Base-by-base conservation (phyloP, 2,329 filamentous ascomycete species). In the Aspergillus bombycis region DNA sequence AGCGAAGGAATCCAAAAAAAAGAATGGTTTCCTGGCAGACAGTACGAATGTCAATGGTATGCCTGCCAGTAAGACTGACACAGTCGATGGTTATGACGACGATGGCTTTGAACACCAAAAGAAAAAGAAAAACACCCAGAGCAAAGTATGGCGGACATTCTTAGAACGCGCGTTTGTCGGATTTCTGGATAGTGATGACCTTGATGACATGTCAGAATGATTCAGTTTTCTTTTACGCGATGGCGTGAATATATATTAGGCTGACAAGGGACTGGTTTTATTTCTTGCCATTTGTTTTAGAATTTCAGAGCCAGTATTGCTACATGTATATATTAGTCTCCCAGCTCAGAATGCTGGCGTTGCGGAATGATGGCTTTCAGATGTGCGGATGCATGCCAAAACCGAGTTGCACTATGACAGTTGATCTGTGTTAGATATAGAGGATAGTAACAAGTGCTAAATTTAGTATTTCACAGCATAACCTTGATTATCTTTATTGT, bases 101-200 rank as follows among this genome's bases (percentile, higher is more conserved):
- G 26, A 64, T 19, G 55, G 59, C 9, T 32, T 43, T 7, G 43
- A 48, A n/a, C 4, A 75, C 77, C 67, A 71, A 79, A 54, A 76
- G 79, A 56, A 79, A 81, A 74, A 78, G 26, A 70, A 76, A 53
- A 71, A 77, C 60, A 76, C 74, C 30, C 75, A 74, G 26, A 90
- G 90, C 74, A 88, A 89, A 75, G 82, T 88, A 7, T 97, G 93
- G 93, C 83, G 89, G 64, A 87, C 89, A 57, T 97, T 96, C 75
- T 80, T 96, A 32, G 78, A 82, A 63, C 88, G 92, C 61, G 93
- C 93, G 0, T 96, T 95, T 79, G 91, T 96, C 26, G 86, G 88
- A 45, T 93, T 89, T 4, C 79, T 91, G 70, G 84, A 87, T 57
- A 80, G 86, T 60, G 83, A 90, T 57, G 88, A 94, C 46, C 82